Evolutionary conservation across 495 filamentous ascomycete genomes (phyloP).

Genomic region (Xylaria scruposa): DNA sequence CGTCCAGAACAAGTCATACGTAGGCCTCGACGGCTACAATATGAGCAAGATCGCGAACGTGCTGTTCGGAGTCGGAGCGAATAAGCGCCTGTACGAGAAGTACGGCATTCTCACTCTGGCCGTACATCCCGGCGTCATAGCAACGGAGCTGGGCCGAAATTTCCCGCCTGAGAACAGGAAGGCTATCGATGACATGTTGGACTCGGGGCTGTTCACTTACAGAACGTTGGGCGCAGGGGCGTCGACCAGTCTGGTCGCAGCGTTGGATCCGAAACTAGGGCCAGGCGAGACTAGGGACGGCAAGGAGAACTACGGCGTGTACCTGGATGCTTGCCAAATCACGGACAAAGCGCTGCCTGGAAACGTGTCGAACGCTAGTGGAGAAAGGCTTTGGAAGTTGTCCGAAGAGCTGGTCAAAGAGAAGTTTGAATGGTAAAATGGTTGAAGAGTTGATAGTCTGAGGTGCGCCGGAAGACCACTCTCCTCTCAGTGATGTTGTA

Average conservation of each 20-base stretch:
- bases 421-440: constrained; percentile 46
- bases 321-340: constrained; percentile 51
- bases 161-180: constrained; percentile 29
- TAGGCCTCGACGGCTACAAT: constrained; percentile 53
- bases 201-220: constrained; percentile 24
- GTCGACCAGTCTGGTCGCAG: constrained; percentile 53
- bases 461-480: neutral
- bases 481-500: neutral
- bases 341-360: constrained; percentile 36
- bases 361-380: constrained; percentile 45
- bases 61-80: constrained; percentile 52
- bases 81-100: constrained; percentile 41
- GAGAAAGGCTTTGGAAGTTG: constrained; percentile 56
- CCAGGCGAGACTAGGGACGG: constrained; percentile 34
- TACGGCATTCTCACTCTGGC: constrained; percentile 45
- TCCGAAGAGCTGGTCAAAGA: constrained; percentile 59
- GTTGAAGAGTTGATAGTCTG: neutral
- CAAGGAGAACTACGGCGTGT: constrained; percentile 50
- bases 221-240: constrained; percentile 47
- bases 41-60: constrained; percentile 61
- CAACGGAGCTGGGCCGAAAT: constrained; percentile 41
- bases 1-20: constrained; percentile 45
- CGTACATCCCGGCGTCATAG: constrained; percentile 52
- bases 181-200: constrained; percentile 17
- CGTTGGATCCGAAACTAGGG: constrained; percentile 51